Evolutionary conservation across 2,329 filamentous ascomycete genomes (phyloP), one percentile per base, ranked within the genome.

Genomic region (Colletotrichum camelliae): DNA sequence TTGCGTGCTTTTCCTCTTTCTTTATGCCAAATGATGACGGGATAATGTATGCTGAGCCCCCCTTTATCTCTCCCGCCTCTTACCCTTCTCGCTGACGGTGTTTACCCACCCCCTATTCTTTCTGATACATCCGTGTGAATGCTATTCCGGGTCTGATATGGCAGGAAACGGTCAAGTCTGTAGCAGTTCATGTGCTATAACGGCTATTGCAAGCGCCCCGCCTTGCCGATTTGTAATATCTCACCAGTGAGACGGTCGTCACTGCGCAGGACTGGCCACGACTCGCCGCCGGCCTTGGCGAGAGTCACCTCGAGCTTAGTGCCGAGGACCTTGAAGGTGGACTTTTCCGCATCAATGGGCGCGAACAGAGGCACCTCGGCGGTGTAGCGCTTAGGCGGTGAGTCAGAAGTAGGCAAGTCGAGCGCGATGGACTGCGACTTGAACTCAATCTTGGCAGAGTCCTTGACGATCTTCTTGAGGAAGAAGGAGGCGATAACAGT

Each of bases 391-490:
- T 98, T 98, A 7, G 90, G 89, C 29, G 86, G 91, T 74, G 92
- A 89, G 82, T 98, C 96, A 37, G 91, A 91, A 10, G 97, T 99
- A n/a, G 91, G 92, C 52, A 99, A 90, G 83, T 99, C 95, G 58
- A 99, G 90, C 13, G 90, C 89, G 67, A 98, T 85, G 62, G 91
- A 87, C 64, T 89, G 88, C 4, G 90, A 81, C 43, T 88, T 84
- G 83, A 98, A 96, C 29, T 90, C 88, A 61, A 98, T 90, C 78
- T 91, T 93, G 67, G 95, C 94, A 31, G 87, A 90, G 29, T 93
- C 90, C 86, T 96, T 97, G 86, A 96, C 92, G 81, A 99, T 98
- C 88, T 98, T 98, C 89, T 98, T 99, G 70, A 98, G 90, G 87
- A 98, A 99, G 79, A 98, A 94, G 10, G 95, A 97, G 3, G 94